Conservation (phyloP, 2,329 filamentous ascomycete genomes). For the Xylaria digitata region DNA sequence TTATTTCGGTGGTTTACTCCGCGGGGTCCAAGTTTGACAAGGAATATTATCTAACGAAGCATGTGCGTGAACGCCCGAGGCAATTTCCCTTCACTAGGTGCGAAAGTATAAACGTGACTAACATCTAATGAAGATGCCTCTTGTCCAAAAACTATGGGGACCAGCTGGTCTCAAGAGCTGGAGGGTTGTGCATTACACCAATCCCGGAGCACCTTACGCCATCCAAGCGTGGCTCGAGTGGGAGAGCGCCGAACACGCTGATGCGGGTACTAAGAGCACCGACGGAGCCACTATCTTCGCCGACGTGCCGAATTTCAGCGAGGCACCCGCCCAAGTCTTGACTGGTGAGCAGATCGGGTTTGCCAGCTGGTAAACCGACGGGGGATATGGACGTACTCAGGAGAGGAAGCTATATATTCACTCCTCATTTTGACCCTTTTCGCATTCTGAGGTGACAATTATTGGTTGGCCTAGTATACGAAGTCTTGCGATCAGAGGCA, state of each 20-base stretch:
- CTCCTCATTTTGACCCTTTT: background rate
- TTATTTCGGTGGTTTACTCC: constrained; percentile 55
- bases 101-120: constrained; percentile 3
- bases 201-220: constrained; percentile 40
- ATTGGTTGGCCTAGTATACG: background rate
- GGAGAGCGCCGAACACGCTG: constrained; percentile 44
- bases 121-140: constrained; percentile 51
- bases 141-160: constrained; percentile 55
- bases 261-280: constrained; percentile 36
- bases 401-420: background rate
- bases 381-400: no score
- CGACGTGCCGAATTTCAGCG: constrained; percentile 52
- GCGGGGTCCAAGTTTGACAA: constrained; percentile 58
- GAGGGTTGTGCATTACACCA: constrained; percentile 48
- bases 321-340: constrained; percentile 30
- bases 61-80: constrained; percentile 44
- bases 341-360: constrained; percentile 35
- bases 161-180: constrained; percentile 54
- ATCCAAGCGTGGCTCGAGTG: constrained; percentile 50
- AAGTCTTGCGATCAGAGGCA: background rate
- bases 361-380: constrained; percentile 6
- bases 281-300: constrained; percentile 43
- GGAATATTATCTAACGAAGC: constrained; percentile 60
- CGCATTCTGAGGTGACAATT: background rate
- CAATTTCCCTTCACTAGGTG: no score